Percentiles rank a stretch among this genome's conserved stretches.
Conservation (phyloP, 2,329 filamentous ascomycete species). For the Sporothrix mexicana region DNA sequence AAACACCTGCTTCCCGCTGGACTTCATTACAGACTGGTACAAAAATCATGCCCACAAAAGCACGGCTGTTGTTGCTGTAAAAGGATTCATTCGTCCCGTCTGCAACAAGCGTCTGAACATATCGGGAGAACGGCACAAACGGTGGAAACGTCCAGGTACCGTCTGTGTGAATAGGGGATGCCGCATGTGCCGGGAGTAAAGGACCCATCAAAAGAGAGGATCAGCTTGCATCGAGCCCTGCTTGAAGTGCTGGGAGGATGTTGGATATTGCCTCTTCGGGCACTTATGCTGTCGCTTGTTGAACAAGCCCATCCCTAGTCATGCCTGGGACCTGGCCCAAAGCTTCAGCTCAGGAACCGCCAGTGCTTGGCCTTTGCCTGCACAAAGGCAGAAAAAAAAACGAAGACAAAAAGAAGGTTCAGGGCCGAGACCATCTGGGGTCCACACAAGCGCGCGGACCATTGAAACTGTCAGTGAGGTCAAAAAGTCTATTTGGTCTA, state of each 20-base stretch:
- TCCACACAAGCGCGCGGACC: background rate
- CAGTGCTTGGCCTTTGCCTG: background rate
- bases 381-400: background rate
- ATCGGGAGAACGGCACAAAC: too few relatives aligned
- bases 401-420: background rate
- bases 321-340: background rate
- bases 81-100: too few relatives aligned
- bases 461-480: background rate
- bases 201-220: background rate
- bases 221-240: conserved; percentile 6
- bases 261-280: conserved; percentile 13
- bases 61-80: too few relatives aligned
- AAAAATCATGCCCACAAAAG: too few relatives aligned
- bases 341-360: background rate
- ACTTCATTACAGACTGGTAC: too few relatives aligned
- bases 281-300: background rate
- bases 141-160: too few relatives aligned
- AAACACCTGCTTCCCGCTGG: background rate
- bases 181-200: background rate
- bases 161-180: background rate
- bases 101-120: too few relatives aligned
- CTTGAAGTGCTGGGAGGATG: background rate
- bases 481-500: conserved; percentile 6
- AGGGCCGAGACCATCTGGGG: conserved; percentile 2
- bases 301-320: background rate